Conservation (phyloP, 2,329 filamentous ascomycete genomes). For the Sporothrix variecibatus region DNA sequence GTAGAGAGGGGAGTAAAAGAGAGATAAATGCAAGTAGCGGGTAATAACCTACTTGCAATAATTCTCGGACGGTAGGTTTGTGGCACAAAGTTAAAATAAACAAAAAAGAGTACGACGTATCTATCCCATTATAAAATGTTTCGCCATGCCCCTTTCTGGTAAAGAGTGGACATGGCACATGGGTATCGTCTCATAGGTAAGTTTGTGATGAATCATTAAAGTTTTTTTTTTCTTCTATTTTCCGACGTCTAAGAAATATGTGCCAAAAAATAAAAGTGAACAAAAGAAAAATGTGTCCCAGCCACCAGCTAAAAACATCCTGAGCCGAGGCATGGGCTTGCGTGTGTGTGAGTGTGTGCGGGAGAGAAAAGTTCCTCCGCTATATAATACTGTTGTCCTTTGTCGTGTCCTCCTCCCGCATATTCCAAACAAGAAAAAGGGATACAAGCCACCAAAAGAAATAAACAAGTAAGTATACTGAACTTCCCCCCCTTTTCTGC, state of each 20-base stretch:
- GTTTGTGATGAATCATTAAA: conserved; percentile 3
- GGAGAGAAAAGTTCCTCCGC: background rate
- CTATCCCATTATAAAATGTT: background rate
- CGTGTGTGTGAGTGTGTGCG: background rate
- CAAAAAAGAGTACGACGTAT: background rate
- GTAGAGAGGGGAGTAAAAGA: background rate
- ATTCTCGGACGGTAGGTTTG: background rate
- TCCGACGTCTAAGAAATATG: conserved; percentile 14
- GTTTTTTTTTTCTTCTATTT: conserved; percentile 7
- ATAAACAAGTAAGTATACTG: background rate
- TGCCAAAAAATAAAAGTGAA: conserved; percentile 9
- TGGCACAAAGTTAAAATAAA: background rate
- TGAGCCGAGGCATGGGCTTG: background rate
- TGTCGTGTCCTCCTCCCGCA: background rate
- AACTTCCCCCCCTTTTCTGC: background rate
- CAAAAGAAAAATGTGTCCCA: conserved; percentile 16
- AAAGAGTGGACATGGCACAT: background rate
- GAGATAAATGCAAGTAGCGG: background rate
- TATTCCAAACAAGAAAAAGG: background rate
- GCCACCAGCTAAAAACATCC: background rate
- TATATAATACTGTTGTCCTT: background rate
- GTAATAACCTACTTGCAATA: background rate
- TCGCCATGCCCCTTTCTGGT: background rate
- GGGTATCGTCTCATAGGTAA: background rate
- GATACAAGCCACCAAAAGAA: background rate